A percentile compares a stretch with the other conserved stretches of the same genome.
These are phyloP conservation scores for Diplodia seriata DNA, from an alignment of 2,329 filamentous ascomycete species.

Conservation along the genomic window DNA sequence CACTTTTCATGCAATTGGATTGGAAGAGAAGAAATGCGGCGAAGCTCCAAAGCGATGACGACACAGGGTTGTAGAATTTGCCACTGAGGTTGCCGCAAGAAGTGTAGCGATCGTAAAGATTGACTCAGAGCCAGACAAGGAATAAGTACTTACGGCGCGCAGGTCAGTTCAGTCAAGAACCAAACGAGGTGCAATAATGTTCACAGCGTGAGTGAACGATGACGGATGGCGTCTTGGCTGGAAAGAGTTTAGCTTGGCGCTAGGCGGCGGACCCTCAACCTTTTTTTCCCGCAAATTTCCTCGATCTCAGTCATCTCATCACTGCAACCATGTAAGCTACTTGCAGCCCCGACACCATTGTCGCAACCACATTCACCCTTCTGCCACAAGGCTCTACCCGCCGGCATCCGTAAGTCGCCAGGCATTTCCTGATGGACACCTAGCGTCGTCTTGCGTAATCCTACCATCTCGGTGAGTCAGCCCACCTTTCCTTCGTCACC, in stretches of 20 bases:
- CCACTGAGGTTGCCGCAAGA: not conserved
- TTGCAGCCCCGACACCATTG: conserved; percentile 12
- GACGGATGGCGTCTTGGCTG: conserved; percentile 1
- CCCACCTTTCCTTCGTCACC: conserved; percentile 5
- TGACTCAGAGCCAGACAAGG: not conserved
- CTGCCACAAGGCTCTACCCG: conserved; percentile 7
- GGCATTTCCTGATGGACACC: conserved; percentile 1
- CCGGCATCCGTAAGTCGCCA: not conserved
- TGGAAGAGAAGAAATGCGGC: not conserved
- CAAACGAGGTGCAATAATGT: not conserved
- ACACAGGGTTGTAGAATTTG: not conserved
- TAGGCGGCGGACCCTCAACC: conserved; percentile 7
- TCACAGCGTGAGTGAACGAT: not conserved
- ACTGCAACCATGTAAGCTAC: conserved; percentile 28
- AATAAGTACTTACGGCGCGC: not conserved
- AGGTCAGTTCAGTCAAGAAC: not conserved
- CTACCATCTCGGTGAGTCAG: conserved; percentile 25
- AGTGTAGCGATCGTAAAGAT: not conserved
- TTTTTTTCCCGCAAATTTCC: conserved; percentile 31
- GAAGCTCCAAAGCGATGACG: not conserved
- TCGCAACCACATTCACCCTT: conserved; percentile 6
- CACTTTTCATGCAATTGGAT: not conserved
- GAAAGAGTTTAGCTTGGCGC: conserved; percentile 10
- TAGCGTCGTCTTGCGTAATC: conserved; percentile 1
- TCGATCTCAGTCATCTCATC: conserved; percentile 6